Evolutionary conservation across 495 filamentous ascomycete genomes (phyloP), one percentile per base, ranked within the genome.

Genomic region (Parachaetomium inaequale): DNA sequence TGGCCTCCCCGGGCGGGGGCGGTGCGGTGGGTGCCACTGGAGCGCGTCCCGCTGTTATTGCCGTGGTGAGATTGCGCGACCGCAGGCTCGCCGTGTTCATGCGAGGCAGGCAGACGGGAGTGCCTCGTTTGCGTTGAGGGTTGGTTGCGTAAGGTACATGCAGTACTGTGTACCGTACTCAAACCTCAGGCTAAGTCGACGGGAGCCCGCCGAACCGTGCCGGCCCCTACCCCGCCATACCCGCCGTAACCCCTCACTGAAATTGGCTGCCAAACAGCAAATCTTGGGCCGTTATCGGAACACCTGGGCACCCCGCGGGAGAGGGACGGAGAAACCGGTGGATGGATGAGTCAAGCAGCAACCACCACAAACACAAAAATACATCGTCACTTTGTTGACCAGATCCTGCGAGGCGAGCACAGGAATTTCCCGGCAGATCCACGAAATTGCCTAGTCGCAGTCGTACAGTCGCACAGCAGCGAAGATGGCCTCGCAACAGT

Each of bases 401-500:
- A 11, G 19, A 36, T 46, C 46, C 21, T 36, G 50, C 38, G 50
- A 54, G 58, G 34, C 58, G 47, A 60, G 49, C 42, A 34, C 36
- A 59, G 53, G 15, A 61, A 34, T 28, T 36, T 36, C 49, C 50
- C 58, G 23, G 47, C 29, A 45, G 46, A 51, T 31, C 55, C 55
- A 47, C 25, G 46, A 57, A 36, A 61, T 49, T 45, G 57, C 46
- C 29, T 34, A 56, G 21, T 29, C 31, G 25, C 38, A 49, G 40
- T 34, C 34, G 43, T 6, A 26, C 19, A 46, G 21, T 4, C 36
- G 29, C 31, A 50, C 14, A 23, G 11, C 38, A 15, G 8, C 43
- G 47, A 68, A 67, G 54, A 74, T 74, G 72, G 61, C 70, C 63
- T 67, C 71, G 45, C 72, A 72, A 68, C 68, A 74, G 72, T 73